Evolutionary conservation across 495 filamentous ascomycete genomes (phyloP), one percentile per base, ranked within the genome.

Genomic region (Penicillium waksmanii): DNA sequence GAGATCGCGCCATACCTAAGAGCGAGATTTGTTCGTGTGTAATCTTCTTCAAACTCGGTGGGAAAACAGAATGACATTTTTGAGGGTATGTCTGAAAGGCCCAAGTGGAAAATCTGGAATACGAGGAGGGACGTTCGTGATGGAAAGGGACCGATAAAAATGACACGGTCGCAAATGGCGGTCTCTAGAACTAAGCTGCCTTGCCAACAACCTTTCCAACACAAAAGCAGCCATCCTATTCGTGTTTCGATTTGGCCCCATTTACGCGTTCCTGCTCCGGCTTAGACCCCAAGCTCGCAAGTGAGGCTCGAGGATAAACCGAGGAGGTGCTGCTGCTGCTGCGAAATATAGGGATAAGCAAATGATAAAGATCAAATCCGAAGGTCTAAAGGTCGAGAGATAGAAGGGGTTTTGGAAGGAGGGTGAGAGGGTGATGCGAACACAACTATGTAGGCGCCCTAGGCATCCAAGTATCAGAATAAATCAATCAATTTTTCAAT

Each of bases 21-120:
- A 15, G 23, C 23, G 11, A 48, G 23, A 48, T 48, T 48, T 10
- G 21, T 48, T 13, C 46, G 13, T 1, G 7, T 19, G 23, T 48
- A 48, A 10, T 48, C 46, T 13, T 48, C 46, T 48, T 48, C 46
- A 13, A 48, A 48, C 5, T 27, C 21, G 10, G 46, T 48, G 23
- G 46, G 46, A n/a, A 48, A 48, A 27, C 31, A 48, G 46, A 48
- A n/a, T 8, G 46, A 31, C 46, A 48, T 48, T 48, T 21, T 48
- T 48, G 18, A 0, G 6, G 21, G 10, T 25, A 31, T 13, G 23
- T 27, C 19, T 13, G 8, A n/a, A 27, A 48, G 46, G 27, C 27
- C 3, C 8, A 31, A 31, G 21, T 5, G 19, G 46, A 48, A 48
- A 48, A 31, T 38, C 0, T 4, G 12, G 11, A 38, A 38, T 13